These are phyloP conservation scores for Durio zibethinus DNA, from an alignment of 345 rosid genomes.

Conservation along the genomic window DNA sequence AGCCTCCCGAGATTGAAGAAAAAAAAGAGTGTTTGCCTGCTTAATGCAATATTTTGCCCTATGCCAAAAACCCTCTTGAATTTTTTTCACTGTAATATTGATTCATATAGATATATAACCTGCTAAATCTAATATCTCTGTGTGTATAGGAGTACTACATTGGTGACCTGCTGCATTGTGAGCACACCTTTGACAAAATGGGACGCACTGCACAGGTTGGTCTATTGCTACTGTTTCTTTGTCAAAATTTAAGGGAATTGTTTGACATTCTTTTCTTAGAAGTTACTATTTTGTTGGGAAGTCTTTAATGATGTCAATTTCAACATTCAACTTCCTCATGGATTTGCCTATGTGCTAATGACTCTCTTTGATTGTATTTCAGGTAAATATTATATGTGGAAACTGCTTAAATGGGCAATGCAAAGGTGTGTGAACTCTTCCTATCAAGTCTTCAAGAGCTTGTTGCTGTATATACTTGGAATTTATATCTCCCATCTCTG, in stretches of 20 bases:
- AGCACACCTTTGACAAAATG: conserved; percentile 74
- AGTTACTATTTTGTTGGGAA: neutral
- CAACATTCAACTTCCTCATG: conserved; percentile 4
- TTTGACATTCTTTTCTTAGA: neutral
- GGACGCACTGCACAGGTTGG: conserved; percentile 90
- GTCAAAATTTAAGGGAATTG: neutral
- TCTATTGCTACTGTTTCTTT: conserved; percentile 2
- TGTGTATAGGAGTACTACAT: conserved; percentile 61
- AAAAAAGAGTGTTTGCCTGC: neutral
- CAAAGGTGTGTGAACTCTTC: conserved; percentile 55
- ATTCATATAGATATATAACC: neutral
- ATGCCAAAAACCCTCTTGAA: neutral
- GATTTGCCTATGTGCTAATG: neutral
- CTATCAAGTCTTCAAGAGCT: conserved; percentile 10
- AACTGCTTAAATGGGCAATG: conserved; percentile 71
- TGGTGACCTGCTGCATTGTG: conserved; percentile 79
- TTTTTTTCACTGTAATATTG: neutral
- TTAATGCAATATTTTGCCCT: neutral
- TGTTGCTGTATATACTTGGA: conserved; percentile 8
- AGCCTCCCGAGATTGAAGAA: neutral
- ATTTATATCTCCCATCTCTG: neutral
- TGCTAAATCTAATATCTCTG: conserved; percentile 10
- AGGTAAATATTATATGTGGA: conserved; percentile 87
- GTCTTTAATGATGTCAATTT: neutral
- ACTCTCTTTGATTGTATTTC: conserved; percentile 23